phyloP scores from a whole-genome alignment of 176 grass and related monocot species.

The Lolium perenne region DNA sequence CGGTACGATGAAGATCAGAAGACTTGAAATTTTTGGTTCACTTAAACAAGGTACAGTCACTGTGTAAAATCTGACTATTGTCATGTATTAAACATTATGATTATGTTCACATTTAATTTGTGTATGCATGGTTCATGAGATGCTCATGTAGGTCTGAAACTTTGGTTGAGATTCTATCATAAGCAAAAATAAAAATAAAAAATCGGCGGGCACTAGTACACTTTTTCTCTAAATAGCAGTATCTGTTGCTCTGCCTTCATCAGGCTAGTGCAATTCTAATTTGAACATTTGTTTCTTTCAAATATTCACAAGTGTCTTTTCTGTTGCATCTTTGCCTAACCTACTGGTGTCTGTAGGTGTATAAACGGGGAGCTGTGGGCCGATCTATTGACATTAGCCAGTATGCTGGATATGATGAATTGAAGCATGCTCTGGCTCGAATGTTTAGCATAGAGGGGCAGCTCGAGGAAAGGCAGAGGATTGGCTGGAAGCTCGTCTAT shows the following conservation, averaged over 20 bases:
- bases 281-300: background rate
- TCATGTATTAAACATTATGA: background rate
- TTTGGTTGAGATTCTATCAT: background rate
- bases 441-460: conserved; percentile 83
- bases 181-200: background rate
- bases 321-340: conserved; percentile 42
- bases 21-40: background rate
- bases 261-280: background rate
- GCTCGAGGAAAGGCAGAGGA: conserved; percentile 69
- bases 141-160: background rate
- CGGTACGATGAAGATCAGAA: background rate
- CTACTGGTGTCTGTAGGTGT: conserved; percentile 55
- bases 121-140: background rate
- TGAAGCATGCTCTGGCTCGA: conserved; percentile 60
- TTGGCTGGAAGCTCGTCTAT: conserved; percentile 79
- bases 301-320: background rate
- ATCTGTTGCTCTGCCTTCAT: background rate
- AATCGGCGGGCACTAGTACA: background rate
- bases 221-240: background rate
- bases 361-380: conserved; percentile 71
- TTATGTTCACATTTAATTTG: background rate
- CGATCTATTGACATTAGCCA: conserved; percentile 75
- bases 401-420: conserved; percentile 61
- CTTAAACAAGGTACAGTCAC: background rate
- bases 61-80: background rate